Percentiles rank a stretch among this genome's conserved stretches.
Conservation (phyloP, 495 filamentous ascomycete genomes). For the Rostrohypoxylon terebratum region DNA sequence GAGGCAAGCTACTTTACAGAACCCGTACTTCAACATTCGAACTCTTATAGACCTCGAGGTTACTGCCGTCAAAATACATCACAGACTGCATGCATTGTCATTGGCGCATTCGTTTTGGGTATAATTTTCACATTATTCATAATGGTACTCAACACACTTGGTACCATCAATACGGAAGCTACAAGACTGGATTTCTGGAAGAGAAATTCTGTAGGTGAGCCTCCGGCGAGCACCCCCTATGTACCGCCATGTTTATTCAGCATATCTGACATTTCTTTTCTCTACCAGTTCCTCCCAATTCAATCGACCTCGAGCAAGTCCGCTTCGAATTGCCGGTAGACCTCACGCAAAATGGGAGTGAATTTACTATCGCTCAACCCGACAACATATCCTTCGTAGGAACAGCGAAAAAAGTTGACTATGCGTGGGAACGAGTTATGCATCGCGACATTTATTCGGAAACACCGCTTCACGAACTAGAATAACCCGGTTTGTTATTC, state of each 20-base stretch:
- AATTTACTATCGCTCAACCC: neutral
- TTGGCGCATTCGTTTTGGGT: neutral
- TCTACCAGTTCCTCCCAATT: neutral
- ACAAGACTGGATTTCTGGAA: neutral
- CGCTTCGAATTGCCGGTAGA: neutral
- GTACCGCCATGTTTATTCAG: neutral
- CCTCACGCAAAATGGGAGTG: neutral
- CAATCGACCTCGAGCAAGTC: neutral
- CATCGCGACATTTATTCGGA: neutral
- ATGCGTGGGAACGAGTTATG: neutral
- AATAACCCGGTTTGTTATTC: too few relatives aligned
- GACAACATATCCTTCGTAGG: neutral
- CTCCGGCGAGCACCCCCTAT: neutral
- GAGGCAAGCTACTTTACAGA: neutral
- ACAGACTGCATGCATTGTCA: neutral
- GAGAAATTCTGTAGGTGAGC: neutral
- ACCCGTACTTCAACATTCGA: neutral
- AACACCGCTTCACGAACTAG: too few relatives aligned
- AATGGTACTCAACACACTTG: neutral
- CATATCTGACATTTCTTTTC: neutral
- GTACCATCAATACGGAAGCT: neutral
- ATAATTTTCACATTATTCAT: neutral
- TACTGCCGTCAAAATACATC: neutral
- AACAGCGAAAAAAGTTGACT: neutral
- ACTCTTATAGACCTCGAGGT: neutral